phyloP scores from a whole-genome alignment of 164 flowering plant genomes.

The Vitis cinerea region DNA sequence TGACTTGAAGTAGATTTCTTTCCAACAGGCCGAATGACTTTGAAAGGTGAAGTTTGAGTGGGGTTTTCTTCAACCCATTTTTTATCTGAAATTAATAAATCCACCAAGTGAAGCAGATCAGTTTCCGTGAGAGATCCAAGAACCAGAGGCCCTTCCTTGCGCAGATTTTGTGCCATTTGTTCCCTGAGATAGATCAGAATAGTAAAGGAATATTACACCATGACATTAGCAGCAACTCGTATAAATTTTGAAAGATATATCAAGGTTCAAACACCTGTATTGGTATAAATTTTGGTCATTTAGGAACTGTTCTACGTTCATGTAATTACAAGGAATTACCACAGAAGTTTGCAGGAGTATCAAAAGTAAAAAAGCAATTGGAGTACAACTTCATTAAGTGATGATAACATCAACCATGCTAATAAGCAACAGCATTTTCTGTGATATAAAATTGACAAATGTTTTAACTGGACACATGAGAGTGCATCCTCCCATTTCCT shows the following conservation, averaged over 20 bases:
- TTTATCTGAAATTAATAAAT: constrained; percentile 63
- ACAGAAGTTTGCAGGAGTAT: too few relatives aligned
- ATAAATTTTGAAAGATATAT: neutral
- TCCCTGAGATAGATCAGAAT: constrained; percentile 37
- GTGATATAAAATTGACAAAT: too few relatives aligned
- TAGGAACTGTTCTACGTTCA: too few relatives aligned
- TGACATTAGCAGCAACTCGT: neutral
- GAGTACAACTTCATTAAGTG: too few relatives aligned
- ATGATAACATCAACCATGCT: too few relatives aligned
- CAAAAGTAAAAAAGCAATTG: too few relatives aligned
- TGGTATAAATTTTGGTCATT: too few relatives aligned
- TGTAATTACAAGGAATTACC: too few relatives aligned
- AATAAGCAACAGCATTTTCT: too few relatives aligned
- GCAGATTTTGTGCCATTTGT: constrained; percentile 48
- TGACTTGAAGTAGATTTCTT: constrained; percentile 16
- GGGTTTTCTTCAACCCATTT: constrained; percentile 65
- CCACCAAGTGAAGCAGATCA: constrained; percentile 49
- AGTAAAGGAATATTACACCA: constrained; percentile 3
- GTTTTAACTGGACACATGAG: too few relatives aligned
- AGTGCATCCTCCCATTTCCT: too few relatives aligned
- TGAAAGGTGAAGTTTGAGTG: constrained; percentile 45
- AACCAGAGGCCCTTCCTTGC: constrained; percentile 52
- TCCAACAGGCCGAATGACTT: constrained; percentile 19
- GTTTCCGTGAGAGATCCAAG: constrained; percentile 33
- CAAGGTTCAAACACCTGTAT: neutral